Conservation (phyloP, 2,329 filamentous ascomycete genomes). For the Cadophora luteo-olivacea region DNA sequence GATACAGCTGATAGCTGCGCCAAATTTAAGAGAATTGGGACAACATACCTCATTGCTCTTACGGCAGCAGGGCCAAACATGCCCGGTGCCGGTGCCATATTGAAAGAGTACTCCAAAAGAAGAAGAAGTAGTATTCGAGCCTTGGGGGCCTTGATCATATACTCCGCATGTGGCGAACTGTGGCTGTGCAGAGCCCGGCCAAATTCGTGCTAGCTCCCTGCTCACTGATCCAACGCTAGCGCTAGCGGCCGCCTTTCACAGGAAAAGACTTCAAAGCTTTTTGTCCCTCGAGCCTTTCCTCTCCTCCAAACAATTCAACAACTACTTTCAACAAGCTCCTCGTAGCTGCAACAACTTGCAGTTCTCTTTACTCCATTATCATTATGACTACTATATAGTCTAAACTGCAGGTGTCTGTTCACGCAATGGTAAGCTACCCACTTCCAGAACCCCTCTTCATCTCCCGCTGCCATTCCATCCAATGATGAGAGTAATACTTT, state of each 20-base stretch:
- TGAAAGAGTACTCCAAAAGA: constrained; percentile 21
- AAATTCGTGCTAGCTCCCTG: background rate
- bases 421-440: constrained; percentile 31
- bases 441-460: constrained; percentile 10
- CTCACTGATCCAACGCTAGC: background rate
- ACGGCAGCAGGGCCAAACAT: constrained; percentile 45
- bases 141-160: constrained; percentile 1
- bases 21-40: background rate
- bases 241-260: constrained; percentile 8
- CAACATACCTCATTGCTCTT: constrained; percentile 42
- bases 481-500: constrained; percentile 49
- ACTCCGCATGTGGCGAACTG: constrained; percentile 16
- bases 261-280: constrained; percentile 19
- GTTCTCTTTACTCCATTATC: background rate
- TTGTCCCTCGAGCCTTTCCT: constrained; percentile 56
- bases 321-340: background rate
- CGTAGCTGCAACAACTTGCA: background rate
- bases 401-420: background rate
- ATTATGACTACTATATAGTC: background rate
- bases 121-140: background rate
- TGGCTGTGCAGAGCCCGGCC: background rate
- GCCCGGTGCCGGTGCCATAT: constrained; percentile 43
- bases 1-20: background rate
- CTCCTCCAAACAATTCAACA: constrained; percentile 61
- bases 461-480: constrained; percentile 31